phyloP scores from a whole-genome alignment of 1,139 yeast genomes.

The Ogataea hybrid region DNA sequence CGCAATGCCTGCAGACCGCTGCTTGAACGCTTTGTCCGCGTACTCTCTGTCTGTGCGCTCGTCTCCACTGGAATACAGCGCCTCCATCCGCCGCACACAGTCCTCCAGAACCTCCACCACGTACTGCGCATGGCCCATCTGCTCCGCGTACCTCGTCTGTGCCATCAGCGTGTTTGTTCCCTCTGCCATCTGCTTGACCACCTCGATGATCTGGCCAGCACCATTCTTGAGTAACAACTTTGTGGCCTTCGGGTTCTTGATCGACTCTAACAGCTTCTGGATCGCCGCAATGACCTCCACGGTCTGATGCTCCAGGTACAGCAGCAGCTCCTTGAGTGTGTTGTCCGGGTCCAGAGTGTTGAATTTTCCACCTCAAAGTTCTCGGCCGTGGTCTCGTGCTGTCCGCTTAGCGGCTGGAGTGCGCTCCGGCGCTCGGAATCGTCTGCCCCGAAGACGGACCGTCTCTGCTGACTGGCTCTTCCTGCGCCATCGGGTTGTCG shows the following conservation, averaged over 20 bases:
- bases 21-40: too few relatives aligned
- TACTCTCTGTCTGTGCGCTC: too few relatives aligned
- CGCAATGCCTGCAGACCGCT: too few relatives aligned
- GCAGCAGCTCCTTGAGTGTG: conserved; percentile 77
- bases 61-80: too few relatives aligned
- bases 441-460: too few relatives aligned
- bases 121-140: conserved; percentile 90
- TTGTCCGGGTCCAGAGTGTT: conserved; percentile 86
- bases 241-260: conserved; percentile 76
- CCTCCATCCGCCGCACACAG: too few relatives aligned
- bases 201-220: conserved; percentile 69
- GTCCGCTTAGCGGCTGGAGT: too few relatives aligned
- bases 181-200: conserved; percentile 83
- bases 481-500: too few relatives aligned
- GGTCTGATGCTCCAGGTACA: conserved; percentile 90
- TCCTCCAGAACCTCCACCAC: too few relatives aligned
- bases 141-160: conserved; percentile 77
- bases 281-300: conserved; percentile 89
- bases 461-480: too few relatives aligned
- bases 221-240: conserved; percentile 72
- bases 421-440: too few relatives aligned
- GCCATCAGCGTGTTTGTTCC: conserved; percentile 89
- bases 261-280: conserved; percentile 74
- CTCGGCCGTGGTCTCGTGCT: conserved; percentile 26
- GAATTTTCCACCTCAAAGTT: conserved; percentile 68